Percentiles rank a stretch among this genome's conserved stretches.
Evolutionary conservation across 345 rosid genomes (phyloP).

Genomic region (Hirschfeldia incana): DNA sequence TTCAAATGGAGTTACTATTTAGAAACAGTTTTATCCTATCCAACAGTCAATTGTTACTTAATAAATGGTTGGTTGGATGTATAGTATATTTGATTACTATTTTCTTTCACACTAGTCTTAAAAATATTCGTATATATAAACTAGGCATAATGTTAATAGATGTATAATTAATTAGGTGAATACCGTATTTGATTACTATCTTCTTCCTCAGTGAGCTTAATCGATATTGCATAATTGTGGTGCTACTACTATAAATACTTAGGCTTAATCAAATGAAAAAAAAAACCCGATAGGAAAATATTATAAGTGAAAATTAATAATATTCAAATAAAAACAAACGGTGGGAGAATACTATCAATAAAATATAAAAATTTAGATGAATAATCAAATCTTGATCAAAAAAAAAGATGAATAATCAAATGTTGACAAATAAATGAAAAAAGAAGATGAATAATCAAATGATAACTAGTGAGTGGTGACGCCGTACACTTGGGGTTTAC

Average conservation of each 20-base stretch:
- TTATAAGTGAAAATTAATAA: neutral
- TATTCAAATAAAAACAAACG: slow-evolving; percentile 7
- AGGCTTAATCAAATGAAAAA: neutral
- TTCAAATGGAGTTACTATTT: slow-evolving; percentile 17
- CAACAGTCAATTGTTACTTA: slow-evolving; percentile 4
- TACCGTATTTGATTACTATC: neutral
- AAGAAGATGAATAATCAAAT: slow-evolving; percentile 1
- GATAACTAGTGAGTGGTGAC: slow-evolving; percentile 7
- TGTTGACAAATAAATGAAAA: neutral
- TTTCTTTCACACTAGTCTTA: neutral
- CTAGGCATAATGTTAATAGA: neutral
- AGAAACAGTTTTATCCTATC: slow-evolving; percentile 11
- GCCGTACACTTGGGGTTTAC: slow-evolving; percentile 36
- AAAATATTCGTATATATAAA: neutral
- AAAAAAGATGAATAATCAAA: neutral
- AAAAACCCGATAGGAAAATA: neutral
- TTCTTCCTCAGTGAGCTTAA: neutral
- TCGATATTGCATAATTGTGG: neutral
- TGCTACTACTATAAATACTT: neutral
- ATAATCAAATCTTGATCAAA: slow-evolving; percentile 9
- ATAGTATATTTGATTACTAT: neutral
- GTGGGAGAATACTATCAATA: neutral
- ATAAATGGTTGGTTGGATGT: neutral
- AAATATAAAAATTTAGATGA: neutral
- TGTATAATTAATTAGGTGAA: neutral